Conservation (phyloP, 306 rosid genomes). For the Fagus sylvatica region DNA sequence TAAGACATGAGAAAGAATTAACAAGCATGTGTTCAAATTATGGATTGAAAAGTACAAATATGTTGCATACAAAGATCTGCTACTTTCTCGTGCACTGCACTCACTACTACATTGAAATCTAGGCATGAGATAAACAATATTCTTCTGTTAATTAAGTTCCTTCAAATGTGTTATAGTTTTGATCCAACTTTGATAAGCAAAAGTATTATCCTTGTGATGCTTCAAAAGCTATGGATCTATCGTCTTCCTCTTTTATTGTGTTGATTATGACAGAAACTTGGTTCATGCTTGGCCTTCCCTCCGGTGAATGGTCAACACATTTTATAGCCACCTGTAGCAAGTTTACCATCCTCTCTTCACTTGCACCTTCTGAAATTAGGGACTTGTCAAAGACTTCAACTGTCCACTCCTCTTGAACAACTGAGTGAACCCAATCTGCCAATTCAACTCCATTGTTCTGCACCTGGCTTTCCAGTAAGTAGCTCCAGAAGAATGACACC, state of each 20-base stretch:
- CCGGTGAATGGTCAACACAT: constrained; percentile 55
- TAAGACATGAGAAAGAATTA: neutral
- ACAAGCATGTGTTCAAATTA: neutral
- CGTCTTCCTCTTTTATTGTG: constrained; percentile 73
- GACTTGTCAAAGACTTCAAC: constrained; percentile 76
- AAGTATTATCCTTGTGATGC: constrained; percentile 15
- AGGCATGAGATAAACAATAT: neutral
- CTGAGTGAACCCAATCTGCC: constrained; percentile 77
- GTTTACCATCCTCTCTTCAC: constrained; percentile 81
- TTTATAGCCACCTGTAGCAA: constrained; percentile 79
- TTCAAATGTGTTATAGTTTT: neutral
- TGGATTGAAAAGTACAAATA: constrained; percentile 18
- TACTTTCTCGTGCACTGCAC: neutral
- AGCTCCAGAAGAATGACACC: constrained; percentile 84
- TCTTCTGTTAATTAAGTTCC: neutral
- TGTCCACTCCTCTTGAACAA: constrained; percentile 87
- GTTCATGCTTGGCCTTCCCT: constrained; percentile 70
- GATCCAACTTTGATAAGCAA: constrained; percentile 6
- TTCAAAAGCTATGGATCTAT: constrained; percentile 51
- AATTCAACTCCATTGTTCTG: constrained; percentile 62
- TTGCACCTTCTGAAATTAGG: constrained; percentile 56
- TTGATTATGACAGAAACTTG: constrained; percentile 68
- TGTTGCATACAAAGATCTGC: constrained; percentile 4
- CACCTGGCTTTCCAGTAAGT: constrained; percentile 71
- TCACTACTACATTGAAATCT: neutral